Percentiles rank a stretch among this genome's conserved stretches.
Evolutionary conservation across 2,329 filamentous ascomycete species (phyloP).

Genomic region (Colletotrichum agaves): DNA sequence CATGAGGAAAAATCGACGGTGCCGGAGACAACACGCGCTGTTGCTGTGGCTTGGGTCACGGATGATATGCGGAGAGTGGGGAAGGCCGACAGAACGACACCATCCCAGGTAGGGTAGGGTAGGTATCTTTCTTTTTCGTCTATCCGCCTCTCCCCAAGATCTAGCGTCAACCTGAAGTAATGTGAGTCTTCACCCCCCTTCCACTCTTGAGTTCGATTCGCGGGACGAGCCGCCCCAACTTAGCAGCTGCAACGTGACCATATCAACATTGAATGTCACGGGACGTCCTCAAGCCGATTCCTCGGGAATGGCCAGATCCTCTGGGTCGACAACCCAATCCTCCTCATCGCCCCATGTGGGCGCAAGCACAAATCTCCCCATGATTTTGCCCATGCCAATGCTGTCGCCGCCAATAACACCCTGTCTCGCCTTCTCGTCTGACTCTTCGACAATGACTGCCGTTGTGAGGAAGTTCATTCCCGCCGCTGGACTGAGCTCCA

Average conservation of each 20-base stretch:
- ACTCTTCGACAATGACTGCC: conserved; percentile 68
- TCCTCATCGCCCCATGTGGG: conserved; percentile 68
- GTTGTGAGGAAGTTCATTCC: conserved; percentile 67
- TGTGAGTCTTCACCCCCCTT: no score
- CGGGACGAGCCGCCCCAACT: background rate
- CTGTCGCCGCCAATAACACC: conserved; percentile 60
- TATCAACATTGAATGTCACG: background rate
- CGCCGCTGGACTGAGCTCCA: conserved; percentile 63
- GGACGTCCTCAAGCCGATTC: background rate
- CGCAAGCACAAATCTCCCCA: conserved; percentile 70
- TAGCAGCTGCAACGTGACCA: no score
- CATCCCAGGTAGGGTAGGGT: conserved; percentile 32
- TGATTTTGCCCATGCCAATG: conserved; percentile 71
- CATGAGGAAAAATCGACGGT: background rate
- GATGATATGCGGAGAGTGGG: conserved; percentile 33
- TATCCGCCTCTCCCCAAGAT: background rate
- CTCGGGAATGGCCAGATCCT: conserved; percentile 41
- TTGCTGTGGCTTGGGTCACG: conserved; percentile 17
- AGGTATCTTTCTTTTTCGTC: conserved; percentile 34
- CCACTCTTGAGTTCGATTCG: background rate
- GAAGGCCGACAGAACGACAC: conserved; percentile 32
- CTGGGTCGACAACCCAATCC: conserved; percentile 60
- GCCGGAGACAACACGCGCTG: background rate
- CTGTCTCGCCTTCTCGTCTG: conserved; percentile 60
- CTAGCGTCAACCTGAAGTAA: background rate